Evolutionary conservation across 2,329 filamentous ascomycete genomes (phyloP).

Genomic region (Pestalotiopsis sp.): DNA sequence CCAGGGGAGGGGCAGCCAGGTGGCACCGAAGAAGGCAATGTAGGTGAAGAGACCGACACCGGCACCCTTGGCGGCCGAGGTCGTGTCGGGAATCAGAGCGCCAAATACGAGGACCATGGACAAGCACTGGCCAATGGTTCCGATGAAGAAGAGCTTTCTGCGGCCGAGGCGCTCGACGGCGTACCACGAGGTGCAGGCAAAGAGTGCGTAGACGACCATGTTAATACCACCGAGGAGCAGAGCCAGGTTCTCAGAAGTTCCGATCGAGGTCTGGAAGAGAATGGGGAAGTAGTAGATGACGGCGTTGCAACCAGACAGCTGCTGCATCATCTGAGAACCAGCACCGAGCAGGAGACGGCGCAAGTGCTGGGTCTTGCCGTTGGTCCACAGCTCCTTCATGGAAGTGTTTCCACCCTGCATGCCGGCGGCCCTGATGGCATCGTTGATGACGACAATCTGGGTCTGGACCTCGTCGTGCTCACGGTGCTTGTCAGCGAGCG

Average conservation of each 20-base stretch:
- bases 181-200: constrained; percentile 59
- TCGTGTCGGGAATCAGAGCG: constrained; percentile 66
- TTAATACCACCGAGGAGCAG: constrained; percentile 58
- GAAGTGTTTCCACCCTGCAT: constrained; percentile 31
- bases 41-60: constrained; percentile 71
- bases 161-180: constrained; percentile 50
- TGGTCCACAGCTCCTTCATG: constrained; percentile 53
- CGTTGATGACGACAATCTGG: constrained; percentile 45
- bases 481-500: constrained; percentile 54
- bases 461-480: constrained; percentile 44
- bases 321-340: constrained; percentile 64
- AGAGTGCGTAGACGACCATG: constrained; percentile 63
- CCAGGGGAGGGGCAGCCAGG: constrained; percentile 67
- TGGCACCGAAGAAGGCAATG: constrained; percentile 70
- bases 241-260: constrained; percentile 45
- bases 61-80: constrained; percentile 65
- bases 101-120: constrained; percentile 65
- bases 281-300: constrained; percentile 65
- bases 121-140: constrained; percentile 49
- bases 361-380: constrained; percentile 66
- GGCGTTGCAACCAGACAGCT: constrained; percentile 60
- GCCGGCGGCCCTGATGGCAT: constrained; percentile 33
- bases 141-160: constrained; percentile 47
- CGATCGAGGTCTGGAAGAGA: constrained; percentile 51
- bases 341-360: constrained; percentile 63